Evolutionary conservation across 768 basidiomycete genomes (phyloP).

Genomic region (Boletus pseudo-olivaceus): DNA sequence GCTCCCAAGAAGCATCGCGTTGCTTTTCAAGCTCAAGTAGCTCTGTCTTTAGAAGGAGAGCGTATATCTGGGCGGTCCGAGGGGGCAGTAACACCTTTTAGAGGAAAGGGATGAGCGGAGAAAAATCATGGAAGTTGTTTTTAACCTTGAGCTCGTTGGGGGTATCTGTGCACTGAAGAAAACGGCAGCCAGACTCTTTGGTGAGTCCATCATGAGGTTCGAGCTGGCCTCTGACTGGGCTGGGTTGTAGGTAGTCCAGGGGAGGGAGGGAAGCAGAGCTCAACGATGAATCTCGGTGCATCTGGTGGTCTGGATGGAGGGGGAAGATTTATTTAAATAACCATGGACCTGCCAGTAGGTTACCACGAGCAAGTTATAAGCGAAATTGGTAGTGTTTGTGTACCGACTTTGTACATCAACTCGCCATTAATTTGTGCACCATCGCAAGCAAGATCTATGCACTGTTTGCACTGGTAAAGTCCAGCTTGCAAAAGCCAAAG

Average conservation of each 20-base stretch:
- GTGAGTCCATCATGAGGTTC: constrained; percentile 56
- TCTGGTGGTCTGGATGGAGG: constrained; percentile 11
- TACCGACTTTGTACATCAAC: constrained; percentile 24
- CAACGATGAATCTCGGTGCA: constrained; percentile 25
- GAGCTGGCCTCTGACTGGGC: constrained; percentile 71
- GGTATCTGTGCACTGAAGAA: constrained; percentile 73
- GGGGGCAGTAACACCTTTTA: constrained; percentile 65
- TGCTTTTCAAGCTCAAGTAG: constrained; percentile 57
- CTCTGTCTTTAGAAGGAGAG: constrained; percentile 62
- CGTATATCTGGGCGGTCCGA: constrained; percentile 61
- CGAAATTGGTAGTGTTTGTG: constrained; percentile 18
- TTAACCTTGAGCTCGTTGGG: constrained; percentile 69
- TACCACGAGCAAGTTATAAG: constrained; percentile 15
- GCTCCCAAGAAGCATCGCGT: constrained; percentile 57
- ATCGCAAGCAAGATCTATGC: neutral
- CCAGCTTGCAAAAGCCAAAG: neutral
- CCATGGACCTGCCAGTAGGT: neutral
- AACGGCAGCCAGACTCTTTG: constrained; percentile 60
- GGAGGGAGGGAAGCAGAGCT: constrained; percentile 25
- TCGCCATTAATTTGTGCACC: neutral
- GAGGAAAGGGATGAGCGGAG: constrained; percentile 4
- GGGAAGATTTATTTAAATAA: constrained; percentile 5
- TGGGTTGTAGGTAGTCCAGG: constrained; percentile 56
- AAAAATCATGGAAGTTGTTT: neutral
- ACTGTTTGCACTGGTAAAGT: too few relatives aligned